Evolutionary conservation across 2,329 filamentous ascomycete genomes (phyloP).

Genomic region (Penicillium sp.): DNA sequence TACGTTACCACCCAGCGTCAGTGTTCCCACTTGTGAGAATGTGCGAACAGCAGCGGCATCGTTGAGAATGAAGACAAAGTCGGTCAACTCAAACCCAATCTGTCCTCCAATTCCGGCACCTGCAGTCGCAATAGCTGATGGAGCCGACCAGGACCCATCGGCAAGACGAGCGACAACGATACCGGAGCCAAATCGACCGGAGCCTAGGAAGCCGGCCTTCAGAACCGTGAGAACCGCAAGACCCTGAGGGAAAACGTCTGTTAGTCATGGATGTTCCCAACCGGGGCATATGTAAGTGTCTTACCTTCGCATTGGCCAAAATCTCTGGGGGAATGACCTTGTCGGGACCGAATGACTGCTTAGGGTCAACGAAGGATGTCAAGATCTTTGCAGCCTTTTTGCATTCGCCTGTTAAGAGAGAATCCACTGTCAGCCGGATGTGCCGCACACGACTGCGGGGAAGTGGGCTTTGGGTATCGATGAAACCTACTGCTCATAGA

Average conservation of each 20-base stretch:
- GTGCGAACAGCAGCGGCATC: conserved; percentile 85
- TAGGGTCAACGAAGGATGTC: conserved; percentile 88
- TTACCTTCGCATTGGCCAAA: conserved; percentile 85
- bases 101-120: conserved; percentile 53
- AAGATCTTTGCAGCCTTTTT: conserved; percentile 97
- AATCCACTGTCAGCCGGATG: conserved; percentile 34
- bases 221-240: conserved; percentile 52
- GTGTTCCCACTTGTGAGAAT: conserved; percentile 85
- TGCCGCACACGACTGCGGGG: conserved; percentile 34
- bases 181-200: conserved; percentile 52
- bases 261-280: conserved; percentile 3
- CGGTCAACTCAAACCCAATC: conserved; percentile 53
- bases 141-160: conserved; percentile 52
- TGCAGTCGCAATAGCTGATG: conserved; percentile 50
- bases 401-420: conserved; percentile 72
- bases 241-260: conserved; percentile 37
- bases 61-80: conserved; percentile 97
- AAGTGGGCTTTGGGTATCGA: conserved; percentile 21
- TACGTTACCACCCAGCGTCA: conserved; percentile 94
- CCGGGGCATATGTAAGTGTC: conserved; percentile 5
- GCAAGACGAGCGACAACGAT: conserved; percentile 50
- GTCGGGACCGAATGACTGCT: conserved; percentile 90
- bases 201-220: conserved; percentile 53
- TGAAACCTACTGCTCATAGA: conserved; percentile 48
- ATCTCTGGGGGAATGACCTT: conserved; percentile 93